A percentile compares a stretch with the other conserved stretches of the same genome.
phyloP scores from a whole-genome alignment of 495 filamentous ascomycete genomes.

The Penicillium canariense region DNA sequence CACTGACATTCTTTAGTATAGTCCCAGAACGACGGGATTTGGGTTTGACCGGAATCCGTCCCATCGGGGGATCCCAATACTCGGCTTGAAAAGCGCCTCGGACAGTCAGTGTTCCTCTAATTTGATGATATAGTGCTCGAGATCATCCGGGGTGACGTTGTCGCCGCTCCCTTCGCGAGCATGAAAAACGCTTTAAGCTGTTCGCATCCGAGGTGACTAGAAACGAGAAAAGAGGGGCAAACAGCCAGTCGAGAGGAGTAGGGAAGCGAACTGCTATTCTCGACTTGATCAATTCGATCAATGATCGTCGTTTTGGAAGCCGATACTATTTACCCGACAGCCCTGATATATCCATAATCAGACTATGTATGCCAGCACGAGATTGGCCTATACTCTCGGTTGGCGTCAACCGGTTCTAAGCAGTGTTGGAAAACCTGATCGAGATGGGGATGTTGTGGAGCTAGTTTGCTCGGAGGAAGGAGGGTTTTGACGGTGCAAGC shows the following conservation, averaged over 20 bases:
- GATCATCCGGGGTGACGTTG: background rate
- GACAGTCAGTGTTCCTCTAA: slow-evolving; percentile 15
- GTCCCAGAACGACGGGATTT: background rate
- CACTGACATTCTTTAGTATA: no score
- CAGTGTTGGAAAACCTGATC: slow-evolving; percentile 8
- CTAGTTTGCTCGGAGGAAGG: slow-evolving; percentile 5
- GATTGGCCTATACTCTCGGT: slow-evolving; percentile 5
- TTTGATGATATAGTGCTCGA: slow-evolving; percentile 24
- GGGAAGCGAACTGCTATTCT: background rate
- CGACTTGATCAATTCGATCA: background rate
- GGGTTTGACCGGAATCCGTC: background rate
- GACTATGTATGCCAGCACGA: slow-evolving; percentile 12
- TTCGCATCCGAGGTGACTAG: no score
- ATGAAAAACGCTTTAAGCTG: slow-evolving; percentile 20
- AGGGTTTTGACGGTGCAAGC: slow-evolving; percentile 1
- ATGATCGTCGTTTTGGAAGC: slow-evolving; percentile 8
- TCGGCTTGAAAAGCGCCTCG: background rate
- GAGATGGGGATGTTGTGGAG: slow-evolving; percentile 13
- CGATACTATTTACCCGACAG: slow-evolving; percentile 1
- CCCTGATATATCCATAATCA: slow-evolving; percentile 4
- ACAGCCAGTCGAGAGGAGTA: no score
- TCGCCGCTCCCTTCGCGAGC: slow-evolving; percentile 10
- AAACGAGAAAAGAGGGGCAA: no score
- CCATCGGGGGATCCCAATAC: slow-evolving; percentile 4
- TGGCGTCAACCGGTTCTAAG: slow-evolving; percentile 5